Conservation (phyloP, 208 protist genomes). For the Crithidia fasciculata region DNA sequence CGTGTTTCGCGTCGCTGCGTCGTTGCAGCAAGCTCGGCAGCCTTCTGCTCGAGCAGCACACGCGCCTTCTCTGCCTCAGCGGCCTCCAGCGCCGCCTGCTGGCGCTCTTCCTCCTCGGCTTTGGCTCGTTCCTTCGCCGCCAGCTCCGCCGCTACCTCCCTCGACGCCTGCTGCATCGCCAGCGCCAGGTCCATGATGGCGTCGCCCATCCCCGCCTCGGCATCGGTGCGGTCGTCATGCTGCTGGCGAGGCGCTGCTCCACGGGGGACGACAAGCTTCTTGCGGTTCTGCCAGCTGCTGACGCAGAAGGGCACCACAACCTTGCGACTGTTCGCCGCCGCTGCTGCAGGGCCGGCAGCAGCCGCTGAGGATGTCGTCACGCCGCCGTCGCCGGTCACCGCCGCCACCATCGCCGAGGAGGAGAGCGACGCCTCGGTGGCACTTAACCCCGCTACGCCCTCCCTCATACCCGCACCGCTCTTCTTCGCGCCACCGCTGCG, state of each 20-base stretch:
- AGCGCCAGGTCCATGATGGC: slow-evolving; percentile 66
- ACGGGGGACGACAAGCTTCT: slow-evolving; percentile 80
- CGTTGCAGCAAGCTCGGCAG: slow-evolving; percentile 36
- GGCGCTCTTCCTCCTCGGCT: slow-evolving; percentile 65
- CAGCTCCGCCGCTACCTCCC: slow-evolving; percentile 61
- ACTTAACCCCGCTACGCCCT: neutral
- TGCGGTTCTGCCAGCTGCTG: slow-evolving; percentile 83
- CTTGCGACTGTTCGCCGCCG: slow-evolving; percentile 11
- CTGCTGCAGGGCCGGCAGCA: neutral
- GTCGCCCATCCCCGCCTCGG: slow-evolving; percentile 49
- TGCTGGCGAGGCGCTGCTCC: slow-evolving; percentile 78
- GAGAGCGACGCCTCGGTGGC: neutral
- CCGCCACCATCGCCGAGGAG: slow-evolving; percentile 7
- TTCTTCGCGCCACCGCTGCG: neutral
- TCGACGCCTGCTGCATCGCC: slow-evolving; percentile 63
- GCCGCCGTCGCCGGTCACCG: neutral
- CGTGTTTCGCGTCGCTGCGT: slow-evolving; percentile 58
- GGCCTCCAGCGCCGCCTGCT: slow-evolving; percentile 67
- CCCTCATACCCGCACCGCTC: neutral
- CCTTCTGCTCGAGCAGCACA: slow-evolving; percentile 66
- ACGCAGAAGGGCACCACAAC: slow-evolving; percentile 74
- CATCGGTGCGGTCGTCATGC: slow-evolving; percentile 30
- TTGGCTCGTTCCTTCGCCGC: slow-evolving; percentile 45
- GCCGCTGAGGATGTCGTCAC: neutral
- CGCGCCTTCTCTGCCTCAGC: slow-evolving; percentile 65